phyloP scores from a whole-genome alignment of 1,284 basidiomycete genomes.

The Ceratobasidium sp. region DNA sequence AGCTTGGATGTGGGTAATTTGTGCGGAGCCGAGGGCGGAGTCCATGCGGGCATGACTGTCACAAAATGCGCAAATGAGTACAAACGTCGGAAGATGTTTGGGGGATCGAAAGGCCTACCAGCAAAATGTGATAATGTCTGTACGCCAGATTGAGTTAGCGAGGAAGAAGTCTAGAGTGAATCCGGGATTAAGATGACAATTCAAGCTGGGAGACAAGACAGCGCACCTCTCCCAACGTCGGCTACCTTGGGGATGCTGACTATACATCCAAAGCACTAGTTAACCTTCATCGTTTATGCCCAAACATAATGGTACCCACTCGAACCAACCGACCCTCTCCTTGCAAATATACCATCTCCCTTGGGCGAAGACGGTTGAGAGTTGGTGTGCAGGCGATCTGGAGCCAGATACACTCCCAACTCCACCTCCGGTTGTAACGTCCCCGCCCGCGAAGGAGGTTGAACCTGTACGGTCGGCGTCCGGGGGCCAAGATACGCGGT shows the following conservation, averaged over 20 bases:
- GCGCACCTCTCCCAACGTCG: background rate
- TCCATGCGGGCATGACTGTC: conserved; percentile 11
- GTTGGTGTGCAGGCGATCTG: background rate
- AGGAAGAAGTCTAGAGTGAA: conserved; percentile 12
- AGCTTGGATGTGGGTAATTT: conserved; percentile 35
- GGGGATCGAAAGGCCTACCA: background rate
- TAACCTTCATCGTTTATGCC: background rate
- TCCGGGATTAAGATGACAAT: background rate
- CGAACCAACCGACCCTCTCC: background rate
- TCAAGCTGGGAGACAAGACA: background rate
- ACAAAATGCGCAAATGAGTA: background rate
- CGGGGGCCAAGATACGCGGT: background rate
- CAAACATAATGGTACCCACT: background rate
- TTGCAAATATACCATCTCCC: background rate
- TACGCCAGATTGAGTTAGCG: conserved; percentile 1
- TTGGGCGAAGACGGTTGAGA: background rate
- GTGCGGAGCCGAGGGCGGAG: background rate
- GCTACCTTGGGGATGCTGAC: background rate
- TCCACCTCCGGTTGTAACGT: conserved; percentile 11
- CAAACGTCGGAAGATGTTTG: background rate
- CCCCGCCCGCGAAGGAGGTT: conserved; percentile 9
- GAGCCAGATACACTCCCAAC: conserved; percentile 3
- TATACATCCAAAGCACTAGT: background rate
- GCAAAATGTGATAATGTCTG: conserved; percentile 42
- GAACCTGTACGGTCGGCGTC: background rate